A percentile compares a stretch with the other conserved stretches of the same genome.
Conservation (phyloP, 371 early-diverging fungal species). For the Mortierella sp. region DNA sequence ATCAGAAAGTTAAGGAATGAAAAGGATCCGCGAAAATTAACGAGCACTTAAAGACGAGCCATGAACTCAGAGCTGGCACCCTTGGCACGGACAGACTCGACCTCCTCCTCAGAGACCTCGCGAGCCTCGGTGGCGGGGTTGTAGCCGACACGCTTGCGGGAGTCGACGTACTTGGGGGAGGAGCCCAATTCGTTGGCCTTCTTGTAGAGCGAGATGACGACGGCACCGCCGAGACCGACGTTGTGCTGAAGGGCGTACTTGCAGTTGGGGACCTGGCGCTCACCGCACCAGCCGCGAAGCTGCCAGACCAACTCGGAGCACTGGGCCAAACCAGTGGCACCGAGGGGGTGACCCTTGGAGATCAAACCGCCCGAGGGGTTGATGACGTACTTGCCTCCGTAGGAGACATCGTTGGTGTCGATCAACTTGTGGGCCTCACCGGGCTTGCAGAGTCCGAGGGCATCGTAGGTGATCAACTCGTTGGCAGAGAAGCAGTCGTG, state of each 20-base stretch:
- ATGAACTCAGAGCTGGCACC: conserved; percentile 60
- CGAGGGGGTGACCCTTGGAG: conserved; percentile 87
- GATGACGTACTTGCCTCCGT: conserved; percentile 76
- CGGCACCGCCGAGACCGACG: conserved; percentile 86
- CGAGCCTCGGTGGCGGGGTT: conserved; percentile 82
- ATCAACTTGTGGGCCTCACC: conserved; percentile 77
- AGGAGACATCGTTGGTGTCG: conserved; percentile 68
- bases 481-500: conserved; percentile 90
- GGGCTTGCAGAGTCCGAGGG: conserved; percentile 75
- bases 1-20: not conserved
- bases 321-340: conserved; percentile 87
- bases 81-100: conserved; percentile 68
- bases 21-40: not conserved
- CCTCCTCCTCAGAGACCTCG: conserved; percentile 70
- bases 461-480: conserved; percentile 85
- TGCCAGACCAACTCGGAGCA: conserved; percentile 79
- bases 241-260: conserved; percentile 85
- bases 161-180: conserved; percentile 66
- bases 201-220: conserved; percentile 78
- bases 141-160: conserved; percentile 74
- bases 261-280: conserved; percentile 79
- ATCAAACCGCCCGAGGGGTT: conserved; percentile 89
- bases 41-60: conserved; percentile 52
- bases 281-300: conserved; percentile 78
- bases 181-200: conserved; percentile 59